Conservation (phyloP, 2,329 filamentous ascomycete genomes). For the Sporothrix pallida region DNA sequence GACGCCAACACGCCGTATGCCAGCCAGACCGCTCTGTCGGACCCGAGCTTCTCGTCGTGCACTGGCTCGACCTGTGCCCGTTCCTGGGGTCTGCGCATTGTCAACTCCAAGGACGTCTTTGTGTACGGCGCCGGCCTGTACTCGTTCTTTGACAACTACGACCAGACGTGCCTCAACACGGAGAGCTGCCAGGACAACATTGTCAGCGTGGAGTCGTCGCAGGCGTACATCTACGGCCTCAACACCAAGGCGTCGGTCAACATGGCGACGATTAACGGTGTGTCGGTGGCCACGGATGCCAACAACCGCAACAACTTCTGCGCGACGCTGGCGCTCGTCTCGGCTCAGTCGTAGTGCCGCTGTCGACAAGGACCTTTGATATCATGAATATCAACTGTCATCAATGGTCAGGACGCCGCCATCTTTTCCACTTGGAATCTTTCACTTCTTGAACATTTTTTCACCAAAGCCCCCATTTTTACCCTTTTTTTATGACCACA, state of each 20-base stretch:
- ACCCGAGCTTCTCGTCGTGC: slow-evolving; percentile 73
- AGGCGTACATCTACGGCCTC: slow-evolving; percentile 65
- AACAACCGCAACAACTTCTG: slow-evolving; percentile 72
- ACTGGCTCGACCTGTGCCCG: slow-evolving; percentile 64
- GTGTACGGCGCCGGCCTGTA: slow-evolving; percentile 78
- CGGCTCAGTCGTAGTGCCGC: slow-evolving; percentile 31
- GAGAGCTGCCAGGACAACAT: slow-evolving; percentile 81
- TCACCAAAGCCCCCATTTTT: neutral
- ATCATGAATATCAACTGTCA: neutral
- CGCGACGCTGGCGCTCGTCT: slow-evolving; percentile 63
- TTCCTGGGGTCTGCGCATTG: slow-evolving; percentile 76
- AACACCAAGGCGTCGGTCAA: slow-evolving; percentile 77
- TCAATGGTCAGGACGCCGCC: slow-evolving; percentile 18
- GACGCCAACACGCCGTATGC: slow-evolving; percentile 70
- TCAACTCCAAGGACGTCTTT: slow-evolving; percentile 69
- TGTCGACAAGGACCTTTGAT: neutral
- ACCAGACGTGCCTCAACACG: slow-evolving; percentile 68
- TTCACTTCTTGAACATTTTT: slow-evolving; percentile 34
- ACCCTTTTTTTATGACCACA: neutral
- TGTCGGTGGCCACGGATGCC: slow-evolving; percentile 57
- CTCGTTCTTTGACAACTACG: slow-evolving; percentile 84
- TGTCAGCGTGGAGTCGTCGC: slow-evolving; percentile 70
- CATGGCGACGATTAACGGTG: slow-evolving; percentile 70
- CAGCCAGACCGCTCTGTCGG: slow-evolving; percentile 61
- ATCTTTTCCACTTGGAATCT: slow-evolving; percentile 4